Conservation (phyloP, 169 alveolate species). For the Plasmodium gonderi region DNA sequence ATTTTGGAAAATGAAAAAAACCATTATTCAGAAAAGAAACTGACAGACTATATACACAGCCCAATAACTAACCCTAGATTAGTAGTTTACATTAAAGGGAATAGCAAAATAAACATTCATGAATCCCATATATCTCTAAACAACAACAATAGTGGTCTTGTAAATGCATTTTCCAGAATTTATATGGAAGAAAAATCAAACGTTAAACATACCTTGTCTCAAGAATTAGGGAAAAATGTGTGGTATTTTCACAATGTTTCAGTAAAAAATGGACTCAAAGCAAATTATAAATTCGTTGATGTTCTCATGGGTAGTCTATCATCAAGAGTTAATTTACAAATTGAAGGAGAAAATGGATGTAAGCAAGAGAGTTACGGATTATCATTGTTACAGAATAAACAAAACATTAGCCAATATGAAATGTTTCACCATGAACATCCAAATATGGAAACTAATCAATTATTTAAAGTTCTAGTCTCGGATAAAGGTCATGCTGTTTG, state of each 20-base stretch:
- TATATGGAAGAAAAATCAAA: conserved; percentile 75
- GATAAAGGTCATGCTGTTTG: conserved; percentile 80
- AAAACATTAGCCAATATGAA: conserved; percentile 75
- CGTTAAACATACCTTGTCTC: conserved; percentile 76
- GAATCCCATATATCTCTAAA: conserved; percentile 76
- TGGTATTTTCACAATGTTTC: conserved; percentile 79
- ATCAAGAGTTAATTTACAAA: conserved; percentile 78
- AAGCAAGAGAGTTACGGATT: conserved; percentile 68
- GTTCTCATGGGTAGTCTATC: conserved; percentile 76
- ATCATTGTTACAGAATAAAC: conserved; percentile 52
- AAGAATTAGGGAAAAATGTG: conserved; percentile 75
- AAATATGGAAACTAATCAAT: conserved; percentile 75
- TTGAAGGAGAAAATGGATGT: conserved; percentile 64
- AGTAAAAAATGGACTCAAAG: conserved; percentile 68
- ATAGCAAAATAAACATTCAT: conserved; percentile 73
- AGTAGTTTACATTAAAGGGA: conserved; percentile 75
- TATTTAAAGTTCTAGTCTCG: conserved; percentile 75
- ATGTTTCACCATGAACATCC: conserved; percentile 82
- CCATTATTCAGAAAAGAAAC: conserved; percentile 6
- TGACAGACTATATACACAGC: conserved; percentile 11
- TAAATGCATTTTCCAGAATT: conserved; percentile 78
- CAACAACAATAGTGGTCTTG: conserved; percentile 74
- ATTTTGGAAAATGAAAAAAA: conserved; percentile 4
- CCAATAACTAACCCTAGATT: conserved; percentile 76
- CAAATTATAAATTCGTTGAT: conserved; percentile 67